Conservation (phyloP, 495 filamentous ascomycete species). For the Xylaria acuta region DNA sequence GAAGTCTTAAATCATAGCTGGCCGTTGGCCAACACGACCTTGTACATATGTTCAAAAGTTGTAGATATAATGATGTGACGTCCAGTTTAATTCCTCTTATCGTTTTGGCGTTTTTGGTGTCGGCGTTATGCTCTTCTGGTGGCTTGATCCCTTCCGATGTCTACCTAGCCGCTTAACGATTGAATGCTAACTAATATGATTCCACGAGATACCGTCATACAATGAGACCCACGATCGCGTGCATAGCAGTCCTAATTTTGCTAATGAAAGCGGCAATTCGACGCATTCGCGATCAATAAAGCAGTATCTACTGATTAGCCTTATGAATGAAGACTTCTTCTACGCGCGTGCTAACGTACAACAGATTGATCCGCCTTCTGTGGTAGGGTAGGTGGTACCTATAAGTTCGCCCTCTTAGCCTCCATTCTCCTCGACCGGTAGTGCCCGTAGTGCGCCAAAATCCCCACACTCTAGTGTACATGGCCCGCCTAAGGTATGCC, state of each 20-base stretch:
- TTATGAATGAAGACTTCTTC: not conserved
- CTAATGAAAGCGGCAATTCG: not conserved
- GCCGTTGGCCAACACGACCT: slow-evolving; percentile 14
- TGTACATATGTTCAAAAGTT: slow-evolving; percentile 41
- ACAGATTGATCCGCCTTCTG: not conserved
- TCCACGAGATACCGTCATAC: not conserved
- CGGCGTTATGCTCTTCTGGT: not conserved
- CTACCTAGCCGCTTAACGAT: not conserved
- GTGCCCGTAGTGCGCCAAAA: not conserved
- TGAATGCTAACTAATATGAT: slow-evolving; percentile 3
- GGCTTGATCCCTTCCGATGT: not conserved
- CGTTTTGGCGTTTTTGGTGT: slow-evolving; percentile 6
- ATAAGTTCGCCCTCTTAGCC: not conserved
- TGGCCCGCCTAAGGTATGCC: not conserved
- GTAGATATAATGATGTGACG: slow-evolving; percentile 38
- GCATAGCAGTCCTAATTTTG: not conserved
- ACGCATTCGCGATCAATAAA: not conserved
- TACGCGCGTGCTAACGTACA: not conserved
- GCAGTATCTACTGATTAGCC: not conserved
- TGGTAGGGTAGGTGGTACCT: not conserved
- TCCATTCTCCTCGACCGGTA: not conserved
- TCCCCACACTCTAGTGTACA: not conserved
- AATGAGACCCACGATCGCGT: not conserved
- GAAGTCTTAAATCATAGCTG: slow-evolving; percentile 39
- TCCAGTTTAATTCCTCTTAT: slow-evolving; percentile 14